A percentile compares a stretch with the other conserved stretches of the same genome.
These are phyloP conservation scores for Chrysoporthe puriensis DNA, from an alignment of 2,329 filamentous ascomycete species.

Conservation along the genomic window DNA sequence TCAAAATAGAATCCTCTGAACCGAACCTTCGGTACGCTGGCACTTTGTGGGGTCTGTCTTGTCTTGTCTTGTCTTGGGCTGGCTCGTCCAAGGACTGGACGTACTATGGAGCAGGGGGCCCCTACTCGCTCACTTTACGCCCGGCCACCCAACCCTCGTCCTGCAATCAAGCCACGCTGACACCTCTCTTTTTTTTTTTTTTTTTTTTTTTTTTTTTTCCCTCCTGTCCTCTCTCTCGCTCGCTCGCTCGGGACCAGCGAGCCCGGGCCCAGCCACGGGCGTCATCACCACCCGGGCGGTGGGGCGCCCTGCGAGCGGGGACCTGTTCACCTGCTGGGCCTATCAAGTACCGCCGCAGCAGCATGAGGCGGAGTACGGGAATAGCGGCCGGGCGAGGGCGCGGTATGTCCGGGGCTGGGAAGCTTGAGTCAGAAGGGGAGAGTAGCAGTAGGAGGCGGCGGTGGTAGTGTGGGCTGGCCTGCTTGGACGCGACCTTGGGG, in stretches of 20 bases:
- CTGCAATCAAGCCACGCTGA: conserved; percentile 4
- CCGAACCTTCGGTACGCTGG: no score
- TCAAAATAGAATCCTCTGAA: neutral
- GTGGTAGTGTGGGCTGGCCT: no score
- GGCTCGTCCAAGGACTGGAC: no score
- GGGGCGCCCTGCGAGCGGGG: neutral
- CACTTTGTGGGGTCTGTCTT: no score
- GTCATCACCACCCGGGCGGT: neutral
- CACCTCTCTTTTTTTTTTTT: neutral
- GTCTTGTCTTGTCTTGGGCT: neutral
- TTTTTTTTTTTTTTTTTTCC: no score
- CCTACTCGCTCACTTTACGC: no score
- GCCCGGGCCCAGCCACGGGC: conserved; percentile 2
- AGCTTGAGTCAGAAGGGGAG: neutral
- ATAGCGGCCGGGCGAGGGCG: neutral
- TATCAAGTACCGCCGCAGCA: neutral
- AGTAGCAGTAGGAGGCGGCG: no score
- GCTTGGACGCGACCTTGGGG: neutral
- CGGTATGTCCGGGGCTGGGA: conserved; percentile 7
- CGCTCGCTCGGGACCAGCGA: neutral
- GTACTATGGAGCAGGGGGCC: no score
- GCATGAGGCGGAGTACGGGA: conserved; percentile 12
- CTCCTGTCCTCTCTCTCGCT: neutral
- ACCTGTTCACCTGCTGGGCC: no score
- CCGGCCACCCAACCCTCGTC: neutral